These are phyloP conservation scores for Dactylellina drechsleri DNA, from an alignment of 2,329 filamentous ascomycete species.

Conservation along the genomic window DNA sequence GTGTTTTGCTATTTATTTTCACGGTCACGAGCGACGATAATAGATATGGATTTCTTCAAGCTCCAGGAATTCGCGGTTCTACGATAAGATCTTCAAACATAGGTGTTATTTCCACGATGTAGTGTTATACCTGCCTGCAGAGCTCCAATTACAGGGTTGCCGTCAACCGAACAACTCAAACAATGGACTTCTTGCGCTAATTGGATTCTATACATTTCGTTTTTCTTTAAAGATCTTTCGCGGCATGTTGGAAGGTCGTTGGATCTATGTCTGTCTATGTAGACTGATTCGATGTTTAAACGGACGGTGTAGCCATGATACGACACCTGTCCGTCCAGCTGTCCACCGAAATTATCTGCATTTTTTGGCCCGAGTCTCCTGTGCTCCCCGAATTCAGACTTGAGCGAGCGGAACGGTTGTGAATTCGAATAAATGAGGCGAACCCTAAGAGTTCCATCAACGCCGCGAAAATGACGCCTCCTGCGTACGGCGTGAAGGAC, in stretches of 20 bases:
- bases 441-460: constrained; percentile 20
- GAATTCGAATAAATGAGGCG: constrained; percentile 29
- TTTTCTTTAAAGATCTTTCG: constrained; percentile 7
- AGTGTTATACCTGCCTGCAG: not conserved
- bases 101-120: constrained; percentile 21
- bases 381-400: constrained; percentile 28
- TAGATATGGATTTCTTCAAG: constrained; percentile 11
- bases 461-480: constrained; percentile 42
- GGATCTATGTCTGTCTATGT: constrained; percentile 4
- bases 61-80: constrained; percentile 12
- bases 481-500: constrained; percentile 45
- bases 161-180: no score
- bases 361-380: constrained; percentile 22
- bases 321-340: no score
- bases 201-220: not conserved
- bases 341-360: not conserved
- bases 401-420: not conserved
- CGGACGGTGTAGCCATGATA: no score
- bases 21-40: no score
- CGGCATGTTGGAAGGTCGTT: not conserved
- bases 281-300: not conserved
- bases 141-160: no score
- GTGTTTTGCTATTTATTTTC: no score
- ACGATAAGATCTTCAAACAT: constrained; percentile 25
- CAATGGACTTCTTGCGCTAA: no score